Conservation (phyloP, 2,329 filamentous ascomycete genomes). For the Alternaria triticina region DNA sequence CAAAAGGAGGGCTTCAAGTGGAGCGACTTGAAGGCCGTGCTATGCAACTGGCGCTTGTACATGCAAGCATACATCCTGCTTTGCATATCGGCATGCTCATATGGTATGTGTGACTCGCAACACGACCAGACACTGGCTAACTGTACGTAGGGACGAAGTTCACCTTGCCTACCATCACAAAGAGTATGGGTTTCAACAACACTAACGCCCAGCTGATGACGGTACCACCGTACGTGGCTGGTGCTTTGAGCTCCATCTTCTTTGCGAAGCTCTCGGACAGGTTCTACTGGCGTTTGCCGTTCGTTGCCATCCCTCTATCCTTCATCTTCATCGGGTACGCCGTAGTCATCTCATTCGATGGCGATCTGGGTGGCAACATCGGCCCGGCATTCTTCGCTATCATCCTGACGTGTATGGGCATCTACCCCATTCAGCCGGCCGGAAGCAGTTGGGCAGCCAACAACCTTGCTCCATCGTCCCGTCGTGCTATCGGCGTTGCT, state of each 20-base stretch:
- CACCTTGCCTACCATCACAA: slow-evolving; percentile 32
- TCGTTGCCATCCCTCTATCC: slow-evolving; percentile 39
- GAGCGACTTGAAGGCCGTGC: slow-evolving; percentile 33
- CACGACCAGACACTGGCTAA: background rate
- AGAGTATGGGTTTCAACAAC: slow-evolving; percentile 37
- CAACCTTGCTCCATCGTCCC: slow-evolving; percentile 37
- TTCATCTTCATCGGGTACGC: slow-evolving; percentile 40
- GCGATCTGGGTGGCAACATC: slow-evolving; percentile 50
- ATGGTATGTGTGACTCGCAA: slow-evolving; percentile 18
- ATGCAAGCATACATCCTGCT: slow-evolving; percentile 39
- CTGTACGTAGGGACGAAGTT: background rate
- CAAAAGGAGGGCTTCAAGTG: slow-evolving; percentile 25
- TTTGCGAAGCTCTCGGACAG: slow-evolving; percentile 32
- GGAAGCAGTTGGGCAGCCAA: slow-evolving; percentile 40
- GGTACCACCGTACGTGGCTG: slow-evolving; percentile 35
- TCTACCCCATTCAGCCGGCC: slow-evolving; percentile 43
- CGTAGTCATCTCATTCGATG: slow-evolving; percentile 50
- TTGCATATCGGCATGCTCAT: slow-evolving; percentile 33
- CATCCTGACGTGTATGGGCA: slow-evolving; percentile 52
- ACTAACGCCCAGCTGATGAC: slow-evolving; percentile 40
- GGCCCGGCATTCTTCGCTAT: slow-evolving; percentile 54
- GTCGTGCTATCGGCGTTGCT: slow-evolving; percentile 40
- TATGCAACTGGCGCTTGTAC: slow-evolving; percentile 37
- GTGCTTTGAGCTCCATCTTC: slow-evolving; percentile 31
- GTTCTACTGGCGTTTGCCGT: slow-evolving; percentile 27